Evolutionary conservation across 352 stramenopile genomes (phyloP).

Genomic region (Nannochloropsis limnetica): DNA sequence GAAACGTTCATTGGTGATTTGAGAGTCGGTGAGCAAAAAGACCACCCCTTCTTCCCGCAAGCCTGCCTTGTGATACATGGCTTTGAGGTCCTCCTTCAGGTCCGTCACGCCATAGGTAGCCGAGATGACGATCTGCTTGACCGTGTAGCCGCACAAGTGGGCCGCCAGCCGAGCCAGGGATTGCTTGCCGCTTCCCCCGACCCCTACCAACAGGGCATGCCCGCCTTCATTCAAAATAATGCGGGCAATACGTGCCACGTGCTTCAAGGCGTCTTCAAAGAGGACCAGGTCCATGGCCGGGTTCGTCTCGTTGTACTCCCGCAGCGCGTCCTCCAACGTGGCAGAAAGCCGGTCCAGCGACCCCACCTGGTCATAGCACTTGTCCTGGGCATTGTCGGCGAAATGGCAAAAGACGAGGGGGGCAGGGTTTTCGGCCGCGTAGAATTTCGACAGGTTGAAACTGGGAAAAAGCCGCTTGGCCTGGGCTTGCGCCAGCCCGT

Average conservation of each 20-base stretch:
- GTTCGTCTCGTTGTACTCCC: conserved; percentile 92
- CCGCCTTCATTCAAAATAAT: conserved; percentile 76
- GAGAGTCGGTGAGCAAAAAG: conserved; percentile 84
- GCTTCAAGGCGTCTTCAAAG: conserved; percentile 91
- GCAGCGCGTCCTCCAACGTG: conserved; percentile 74
- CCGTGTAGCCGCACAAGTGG: conserved; percentile 79
- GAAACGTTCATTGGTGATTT: conserved; percentile 93
- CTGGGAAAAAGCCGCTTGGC: conserved; percentile 82
- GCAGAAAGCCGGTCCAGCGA: conserved; percentile 75
- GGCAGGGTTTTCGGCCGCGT: conserved; percentile 82
- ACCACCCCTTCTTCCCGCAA: conserved; percentile 84
- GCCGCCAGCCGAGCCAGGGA: conserved; percentile 79
- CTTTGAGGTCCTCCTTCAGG: conserved; percentile 89
- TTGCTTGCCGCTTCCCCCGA: conserved; percentile 83
- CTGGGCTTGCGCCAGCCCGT: conserved; percentile 78
- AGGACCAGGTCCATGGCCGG: conserved; percentile 88
- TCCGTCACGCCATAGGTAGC: conserved; percentile 85
- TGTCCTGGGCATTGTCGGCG: conserved; percentile 74
- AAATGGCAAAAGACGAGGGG: conserved; percentile 91
- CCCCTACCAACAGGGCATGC: conserved; percentile 82
- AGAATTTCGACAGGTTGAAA: conserved; percentile 85
- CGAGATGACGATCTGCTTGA: conserved; percentile 84
- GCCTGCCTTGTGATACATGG: conserved; percentile 76
- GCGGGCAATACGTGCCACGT: conserved; percentile 82
- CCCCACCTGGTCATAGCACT: conserved; percentile 82